Percentiles rank a stretch among this genome's conserved stretches.
Evolutionary conservation across 768 basidiomycete species (phyloP).

Genomic region (Amanita inopinata): DNA sequence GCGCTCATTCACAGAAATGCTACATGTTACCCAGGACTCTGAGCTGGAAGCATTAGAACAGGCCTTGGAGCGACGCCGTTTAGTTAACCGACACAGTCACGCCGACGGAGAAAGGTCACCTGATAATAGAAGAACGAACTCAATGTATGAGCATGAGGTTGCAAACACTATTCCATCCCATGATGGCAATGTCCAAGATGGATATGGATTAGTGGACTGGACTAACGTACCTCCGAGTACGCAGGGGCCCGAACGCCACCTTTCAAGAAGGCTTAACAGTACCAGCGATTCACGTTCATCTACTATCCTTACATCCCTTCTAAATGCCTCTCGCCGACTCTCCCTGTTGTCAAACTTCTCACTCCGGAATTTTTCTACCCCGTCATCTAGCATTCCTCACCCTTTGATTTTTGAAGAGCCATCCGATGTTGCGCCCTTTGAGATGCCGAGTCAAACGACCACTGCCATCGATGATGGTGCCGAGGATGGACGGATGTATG

Average conservation of each 20-base stretch:
- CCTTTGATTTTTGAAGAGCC: constrained; percentile 34
- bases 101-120: no score
- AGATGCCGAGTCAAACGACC: constrained; percentile 3
- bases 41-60: no score
- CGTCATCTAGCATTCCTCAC: constrained; percentile 22
- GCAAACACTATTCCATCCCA: no score
- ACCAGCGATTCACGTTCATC: constrained; percentile 4
- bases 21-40: no score
- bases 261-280: background rate
- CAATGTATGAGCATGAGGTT: no score
- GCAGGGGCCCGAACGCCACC: background rate
- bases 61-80: no score
- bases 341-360: constrained; percentile 33
- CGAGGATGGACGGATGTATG: constrained; percentile 22
- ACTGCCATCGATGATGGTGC: constrained; percentile 6
- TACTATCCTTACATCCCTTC: constrained; percentile 3
- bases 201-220: background rate
- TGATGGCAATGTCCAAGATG: no score
- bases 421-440: constrained; percentile 20
- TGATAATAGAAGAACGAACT: no score
- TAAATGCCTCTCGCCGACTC: constrained; percentile 18
- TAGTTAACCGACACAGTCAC: no score
- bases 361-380: constrained; percentile 28
- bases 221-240: background rate
- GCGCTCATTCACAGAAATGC: no score